Evolutionary conservation across 139 green algal species (phyloP), one percentile per base, ranked within the genome.

Genomic region (Chlamydomonas schloesseri): DNA sequence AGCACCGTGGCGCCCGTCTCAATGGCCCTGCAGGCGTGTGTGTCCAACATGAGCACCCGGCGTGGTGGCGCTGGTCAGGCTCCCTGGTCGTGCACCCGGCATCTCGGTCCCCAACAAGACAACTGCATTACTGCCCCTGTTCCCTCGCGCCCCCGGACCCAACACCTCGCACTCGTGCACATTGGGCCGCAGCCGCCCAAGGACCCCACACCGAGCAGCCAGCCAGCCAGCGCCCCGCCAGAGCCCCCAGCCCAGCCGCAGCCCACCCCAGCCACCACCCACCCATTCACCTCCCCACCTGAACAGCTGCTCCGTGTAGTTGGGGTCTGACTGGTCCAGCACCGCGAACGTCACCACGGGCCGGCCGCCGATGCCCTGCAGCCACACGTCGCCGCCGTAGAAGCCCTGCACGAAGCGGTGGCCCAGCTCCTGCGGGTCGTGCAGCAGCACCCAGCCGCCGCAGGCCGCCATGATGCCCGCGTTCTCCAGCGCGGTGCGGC

Each of bases 401-500:
- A 79, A 91, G 60, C 75, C 82, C 47, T 87, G 70, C 23, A 91
- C 26, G 77, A 88, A 91, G 26, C 65, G 37, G 57, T 87, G 74
- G 26, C 88, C 88, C 55, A 91, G 71, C 77, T 91, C 88, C 88
- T 91, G 77, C 46, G 82, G 82, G 69, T 89, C 88, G n/a, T 89
- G 58, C 42, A 89, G 76, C 47, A 91, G 58, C 60, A 55, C 42
- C 88, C 82, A 89, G 34, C 79, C 60, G 34, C 75, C 68, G 46
- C 82, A 87, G 31, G 84, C 73, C 46, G 82, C 57, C 88, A 91
- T 91, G 69, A 91, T 67, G 62, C 87, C 69, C 50, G 88, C 88
- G 60, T 91, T 91, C 69, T 91, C 88, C 42, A 91, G 67, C 13
- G 88, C 82, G 3, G 83, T 91, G 42, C 77, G 68, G 62, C 82